Percentiles rank a stretch among this genome's conserved stretches.
These are phyloP conservation scores for Mucor saturninus DNA, from an alignment of 371 early-diverging fungal genomes.

Conservation along the genomic window DNA sequence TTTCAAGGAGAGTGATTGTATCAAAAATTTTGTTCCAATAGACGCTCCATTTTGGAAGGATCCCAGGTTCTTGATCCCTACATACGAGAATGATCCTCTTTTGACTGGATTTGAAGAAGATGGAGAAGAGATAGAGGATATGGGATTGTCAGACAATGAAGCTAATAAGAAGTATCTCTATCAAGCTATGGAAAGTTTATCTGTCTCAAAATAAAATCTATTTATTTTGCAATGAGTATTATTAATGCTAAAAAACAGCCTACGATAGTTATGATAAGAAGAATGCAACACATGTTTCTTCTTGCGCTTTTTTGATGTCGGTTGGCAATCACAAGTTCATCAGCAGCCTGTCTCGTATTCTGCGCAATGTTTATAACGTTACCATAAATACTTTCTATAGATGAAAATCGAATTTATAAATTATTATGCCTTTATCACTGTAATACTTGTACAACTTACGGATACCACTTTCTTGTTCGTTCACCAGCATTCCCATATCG, in stretches of 20 bases:
- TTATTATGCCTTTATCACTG: too few relatives aligned
- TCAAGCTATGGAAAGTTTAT: conserved; percentile 28
- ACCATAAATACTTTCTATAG: conserved; percentile 55
- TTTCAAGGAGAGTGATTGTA: conserved; percentile 55
- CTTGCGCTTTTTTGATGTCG: conserved; percentile 80
- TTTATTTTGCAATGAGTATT: conserved; percentile 52
- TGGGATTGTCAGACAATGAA: conserved; percentile 33
- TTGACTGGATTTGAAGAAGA: conserved; percentile 76
- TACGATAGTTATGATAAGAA: conserved; percentile 73
- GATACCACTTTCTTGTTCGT: conserved; percentile 92
- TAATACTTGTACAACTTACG: conserved; percentile 57
- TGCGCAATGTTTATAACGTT: conserved; percentile 84
- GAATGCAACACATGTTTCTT: conserved; percentile 81
- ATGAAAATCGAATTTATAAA: background rate
- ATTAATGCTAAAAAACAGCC: conserved; percentile 53
- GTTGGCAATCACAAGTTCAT: conserved; percentile 81
- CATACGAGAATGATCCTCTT: conserved; percentile 87
- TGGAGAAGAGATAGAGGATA: conserved; percentile 47
- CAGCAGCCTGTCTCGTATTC: conserved; percentile 79
- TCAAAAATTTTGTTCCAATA: conserved; percentile 48
- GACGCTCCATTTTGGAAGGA: conserved; percentile 78
- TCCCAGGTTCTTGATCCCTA: conserved; percentile 77
- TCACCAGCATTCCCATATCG: conserved; percentile 94
- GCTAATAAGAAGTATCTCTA: conserved; percentile 42
- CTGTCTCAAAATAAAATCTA: conserved; percentile 17